Conservation (phyloP, 805 yeast species). For the Candida piceae region DNA sequence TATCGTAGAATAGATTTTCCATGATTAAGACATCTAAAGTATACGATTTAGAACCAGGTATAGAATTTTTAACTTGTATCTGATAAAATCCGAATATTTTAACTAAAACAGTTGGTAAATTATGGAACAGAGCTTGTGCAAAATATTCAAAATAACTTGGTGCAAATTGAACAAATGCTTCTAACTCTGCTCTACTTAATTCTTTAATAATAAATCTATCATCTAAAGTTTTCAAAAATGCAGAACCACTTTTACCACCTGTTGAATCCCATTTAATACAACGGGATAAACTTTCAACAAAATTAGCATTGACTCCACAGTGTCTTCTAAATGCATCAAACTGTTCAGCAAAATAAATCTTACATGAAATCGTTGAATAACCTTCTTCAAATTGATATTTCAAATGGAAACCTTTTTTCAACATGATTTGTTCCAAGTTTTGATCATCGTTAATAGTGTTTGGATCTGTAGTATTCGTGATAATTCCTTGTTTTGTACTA, state of each 20-base stretch:
- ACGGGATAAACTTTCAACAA: conserved; percentile 83
- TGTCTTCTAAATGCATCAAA: conserved; percentile 88
- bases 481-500: background rate
- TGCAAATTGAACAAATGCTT: conserved; percentile 91
- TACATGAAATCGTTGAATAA: conserved; percentile 77
- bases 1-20: conserved; percentile 90
- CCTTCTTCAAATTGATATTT: conserved; percentile 91
- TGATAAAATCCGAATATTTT: conserved; percentile 95
- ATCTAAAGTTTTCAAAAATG: conserved; percentile 87
- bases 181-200: conserved; percentile 80
- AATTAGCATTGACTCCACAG: conserved; percentile 71
- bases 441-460: conserved; percentile 7
- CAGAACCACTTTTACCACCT: conserved; percentile 97
- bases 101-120: conserved; percentile 89
- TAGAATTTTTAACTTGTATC: conserved; percentile 77
- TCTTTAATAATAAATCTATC: conserved; percentile 88
- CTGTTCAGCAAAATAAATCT: conserved; percentile 92
- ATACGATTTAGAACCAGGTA: conserved; percentile 62
- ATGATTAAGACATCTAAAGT: conserved; percentile 89
- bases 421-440: conserved; percentile 62
- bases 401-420: conserved; percentile 82
- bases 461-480: background rate
- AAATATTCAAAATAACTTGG: conserved; percentile 95
- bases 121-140: conserved; percentile 92
- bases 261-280: conserved; percentile 94